Evolutionary conservation across 352 stramenopile genomes (phyloP).

Genomic region (Phytophthora fragariaefolia): DNA sequence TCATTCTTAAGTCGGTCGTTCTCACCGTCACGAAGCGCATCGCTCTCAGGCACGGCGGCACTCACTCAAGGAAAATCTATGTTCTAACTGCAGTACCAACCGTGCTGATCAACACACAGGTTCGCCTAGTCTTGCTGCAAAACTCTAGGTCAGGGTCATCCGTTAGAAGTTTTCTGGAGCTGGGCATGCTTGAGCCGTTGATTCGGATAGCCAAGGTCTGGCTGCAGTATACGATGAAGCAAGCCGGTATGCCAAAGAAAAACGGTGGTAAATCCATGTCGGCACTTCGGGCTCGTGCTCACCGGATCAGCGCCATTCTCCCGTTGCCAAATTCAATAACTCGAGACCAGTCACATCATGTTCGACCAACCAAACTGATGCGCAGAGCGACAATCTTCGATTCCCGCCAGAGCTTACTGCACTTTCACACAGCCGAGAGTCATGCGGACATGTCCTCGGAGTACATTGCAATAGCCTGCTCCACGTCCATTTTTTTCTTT

Average conservation of each 20-base stretch:
- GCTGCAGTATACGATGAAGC: background rate
- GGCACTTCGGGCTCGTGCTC: background rate
- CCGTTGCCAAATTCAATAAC: background rate
- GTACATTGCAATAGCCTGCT: conserved; percentile 48
- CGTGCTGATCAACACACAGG: conserved; percentile 27
- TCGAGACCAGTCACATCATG: too few relatives aligned
- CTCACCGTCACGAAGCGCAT: background rate
- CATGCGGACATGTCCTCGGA: conserved; percentile 47
- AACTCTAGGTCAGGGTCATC: background rate
- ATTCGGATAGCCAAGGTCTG: conserved; percentile 8
- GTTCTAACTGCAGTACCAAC: conserved; percentile 19
- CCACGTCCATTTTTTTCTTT: conserved; percentile 35
- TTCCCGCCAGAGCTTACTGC: conserved; percentile 6
- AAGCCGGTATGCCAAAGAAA: background rate
- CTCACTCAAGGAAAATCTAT: conserved; percentile 16
- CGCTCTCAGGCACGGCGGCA: conserved; percentile 3
- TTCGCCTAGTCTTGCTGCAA: conserved; percentile 15
- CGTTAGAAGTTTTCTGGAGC: conserved; percentile 10
- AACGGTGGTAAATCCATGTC: background rate
- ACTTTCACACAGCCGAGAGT: conserved; percentile 29
- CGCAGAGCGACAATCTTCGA: conserved; percentile 2
- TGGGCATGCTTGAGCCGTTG: conserved; percentile 18
- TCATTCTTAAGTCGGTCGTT: background rate
- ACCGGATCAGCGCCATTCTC: background rate
- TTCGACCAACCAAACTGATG: background rate